These are phyloP conservation scores for Candida ulmi DNA, from an alignment of 805 yeast species.

Conservation along the genomic window DNA sequence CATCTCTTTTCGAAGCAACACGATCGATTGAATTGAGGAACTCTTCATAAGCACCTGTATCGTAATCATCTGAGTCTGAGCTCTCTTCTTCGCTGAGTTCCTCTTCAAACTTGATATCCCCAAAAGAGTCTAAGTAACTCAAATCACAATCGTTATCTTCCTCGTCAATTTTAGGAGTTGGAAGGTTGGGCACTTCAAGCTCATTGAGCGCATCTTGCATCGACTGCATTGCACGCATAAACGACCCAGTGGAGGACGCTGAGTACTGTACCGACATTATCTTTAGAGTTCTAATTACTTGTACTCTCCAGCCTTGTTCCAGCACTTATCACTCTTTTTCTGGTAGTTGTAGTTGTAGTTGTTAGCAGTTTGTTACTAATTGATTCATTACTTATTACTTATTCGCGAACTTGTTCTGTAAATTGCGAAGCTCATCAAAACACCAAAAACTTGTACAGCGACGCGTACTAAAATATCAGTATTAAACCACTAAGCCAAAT, in stretches of 20 bases:
- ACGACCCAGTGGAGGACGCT: conserved; percentile 65
- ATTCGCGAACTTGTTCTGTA: no score
- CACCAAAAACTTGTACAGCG: no score
- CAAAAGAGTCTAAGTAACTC: conserved; percentile 28
- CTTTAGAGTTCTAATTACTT: no score
- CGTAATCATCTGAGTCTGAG: conserved; percentile 10
- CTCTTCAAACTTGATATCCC: conserved; percentile 22
- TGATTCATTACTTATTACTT: no score
- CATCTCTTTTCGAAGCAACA: conserved; percentile 29
- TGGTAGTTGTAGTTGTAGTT: no score
- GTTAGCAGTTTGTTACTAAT: neutral
- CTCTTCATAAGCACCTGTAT: conserved; percentile 12
- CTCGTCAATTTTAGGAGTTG: conserved; percentile 33
- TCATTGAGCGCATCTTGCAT: conserved; percentile 46
- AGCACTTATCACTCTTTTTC: no score
- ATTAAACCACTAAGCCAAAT: no score
- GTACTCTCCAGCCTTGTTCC: no score
- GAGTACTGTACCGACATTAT: conserved; percentile 44
- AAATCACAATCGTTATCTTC: conserved; percentile 32
- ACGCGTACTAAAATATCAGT: no score
- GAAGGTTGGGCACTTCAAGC: conserved; percentile 22
- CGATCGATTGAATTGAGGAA: conserved; percentile 21
- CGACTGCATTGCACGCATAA: conserved; percentile 72
- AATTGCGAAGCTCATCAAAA: no score
- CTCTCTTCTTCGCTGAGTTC: conserved; percentile 15